phyloP scores from a whole-genome alignment of 2,329 filamentous ascomycete genomes.

The Pseudonectria foliicola region DNA sequence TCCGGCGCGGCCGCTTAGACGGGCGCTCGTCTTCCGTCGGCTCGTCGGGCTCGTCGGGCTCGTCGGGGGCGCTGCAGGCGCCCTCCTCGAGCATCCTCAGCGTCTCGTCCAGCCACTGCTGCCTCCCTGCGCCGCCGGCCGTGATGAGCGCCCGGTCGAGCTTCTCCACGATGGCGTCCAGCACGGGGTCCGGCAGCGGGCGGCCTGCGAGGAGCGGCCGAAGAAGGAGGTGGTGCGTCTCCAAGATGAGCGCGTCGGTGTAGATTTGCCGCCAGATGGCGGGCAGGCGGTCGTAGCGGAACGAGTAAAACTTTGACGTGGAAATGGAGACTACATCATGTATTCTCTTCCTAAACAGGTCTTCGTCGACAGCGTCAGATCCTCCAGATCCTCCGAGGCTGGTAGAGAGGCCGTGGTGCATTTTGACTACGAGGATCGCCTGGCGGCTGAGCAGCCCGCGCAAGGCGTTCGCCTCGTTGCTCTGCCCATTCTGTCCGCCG shows the following conservation, averaged over 20 bases:
- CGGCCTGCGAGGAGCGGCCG: constrained; percentile 1
- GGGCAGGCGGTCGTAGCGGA: constrained; percentile 59
- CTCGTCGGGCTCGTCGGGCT: too few relatives aligned
- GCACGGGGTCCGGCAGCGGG: constrained; percentile 10
- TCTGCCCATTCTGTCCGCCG: constrained; percentile 1
- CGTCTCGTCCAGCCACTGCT: constrained; percentile 44
- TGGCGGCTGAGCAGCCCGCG: constrained; percentile 24
- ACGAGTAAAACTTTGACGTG: constrained; percentile 62
- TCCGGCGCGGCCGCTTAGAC: constrained; percentile 13
- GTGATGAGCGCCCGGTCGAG: constrained; percentile 75
- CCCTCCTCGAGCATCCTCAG: constrained; percentile 35
- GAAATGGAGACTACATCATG: constrained; percentile 52
- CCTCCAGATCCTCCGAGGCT: background rate
- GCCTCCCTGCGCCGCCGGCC: constrained; percentile 52
- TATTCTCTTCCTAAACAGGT: constrained; percentile 36
- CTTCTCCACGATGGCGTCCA: constrained; percentile 53
- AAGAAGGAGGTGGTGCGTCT: constrained; percentile 38
- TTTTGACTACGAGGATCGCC: constrained; percentile 16
- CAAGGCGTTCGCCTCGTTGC: constrained; percentile 13
- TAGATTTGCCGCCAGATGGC: constrained; percentile 64
- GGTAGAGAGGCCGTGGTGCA: constrained; percentile 13
- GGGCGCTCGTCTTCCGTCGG: constrained; percentile 10
- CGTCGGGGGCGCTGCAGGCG: constrained; percentile 15
- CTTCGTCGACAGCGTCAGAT: constrained; percentile 10
- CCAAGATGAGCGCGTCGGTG: constrained; percentile 61